phyloP scores from a whole-genome alignment of 2,329 filamentous ascomycete genomes.

The Fusarium sublunatum region DNA sequence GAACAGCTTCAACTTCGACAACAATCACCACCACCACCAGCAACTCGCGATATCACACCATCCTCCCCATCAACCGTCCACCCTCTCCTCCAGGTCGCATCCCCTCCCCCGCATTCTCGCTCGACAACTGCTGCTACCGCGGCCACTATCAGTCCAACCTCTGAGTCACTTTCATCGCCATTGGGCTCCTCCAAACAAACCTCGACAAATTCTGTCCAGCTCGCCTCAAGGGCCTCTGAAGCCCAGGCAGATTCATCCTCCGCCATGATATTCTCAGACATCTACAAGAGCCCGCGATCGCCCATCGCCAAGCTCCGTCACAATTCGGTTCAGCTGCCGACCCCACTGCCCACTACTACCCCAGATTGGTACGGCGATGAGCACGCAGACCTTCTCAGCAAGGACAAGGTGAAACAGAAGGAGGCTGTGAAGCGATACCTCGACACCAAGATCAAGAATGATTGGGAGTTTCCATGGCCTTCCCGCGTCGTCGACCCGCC shows the following conservation, averaged over 20 bases:
- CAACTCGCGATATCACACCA: constrained; percentile 39
- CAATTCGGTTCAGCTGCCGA: constrained; percentile 47
- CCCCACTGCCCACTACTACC: constrained; percentile 45
- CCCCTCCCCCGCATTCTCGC: constrained; percentile 40
- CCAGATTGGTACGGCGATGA: constrained; percentile 60
- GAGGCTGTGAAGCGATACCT: constrained; percentile 70
- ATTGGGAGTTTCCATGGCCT: constrained; percentile 72
- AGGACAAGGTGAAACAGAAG: constrained; percentile 71
- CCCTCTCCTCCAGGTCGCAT: constrained; percentile 36
- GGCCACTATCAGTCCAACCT: constrained; percentile 29
- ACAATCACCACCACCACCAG: constrained; percentile 17
- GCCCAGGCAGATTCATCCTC: constrained; percentile 32
- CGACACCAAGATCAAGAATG: constrained; percentile 64
- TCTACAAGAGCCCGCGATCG: constrained; percentile 67
- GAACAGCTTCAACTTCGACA: constrained; percentile 3
- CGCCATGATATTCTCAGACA: constrained; percentile 68
- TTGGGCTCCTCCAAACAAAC: constrained; percentile 18
- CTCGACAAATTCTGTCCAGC: constrained; percentile 13
- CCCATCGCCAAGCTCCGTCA: constrained; percentile 64
- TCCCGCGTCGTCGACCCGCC: constrained; percentile 42
- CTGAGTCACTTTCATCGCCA: constrained; percentile 20
- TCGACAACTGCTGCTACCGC: constrained; percentile 37
- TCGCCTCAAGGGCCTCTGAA: constrained; percentile 34
- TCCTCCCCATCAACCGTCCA: constrained; percentile 35
- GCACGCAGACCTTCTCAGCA: constrained; percentile 70